A percentile compares a stretch with the other conserved stretches of the same genome.
Evolutionary conservation across 129 eudicot genomes (phyloP).

Genomic region (Artemisia argyi): DNA sequence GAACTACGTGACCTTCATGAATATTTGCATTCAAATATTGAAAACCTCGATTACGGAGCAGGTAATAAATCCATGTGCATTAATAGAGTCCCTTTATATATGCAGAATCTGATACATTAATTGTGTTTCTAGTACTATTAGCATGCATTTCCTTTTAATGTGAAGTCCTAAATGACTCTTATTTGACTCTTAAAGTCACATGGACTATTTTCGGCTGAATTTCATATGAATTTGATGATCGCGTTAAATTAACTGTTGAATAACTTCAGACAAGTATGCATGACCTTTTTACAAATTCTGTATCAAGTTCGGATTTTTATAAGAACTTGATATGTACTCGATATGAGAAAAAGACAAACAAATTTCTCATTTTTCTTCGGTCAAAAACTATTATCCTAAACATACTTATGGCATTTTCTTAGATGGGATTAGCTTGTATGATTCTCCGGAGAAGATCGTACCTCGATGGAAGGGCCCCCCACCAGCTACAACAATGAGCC

Average conservation of each 20-base stretch:
- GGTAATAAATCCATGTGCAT: slow-evolving; percentile 39
- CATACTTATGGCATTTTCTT: slow-evolving; percentile 25
- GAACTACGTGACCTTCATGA: slow-evolving; percentile 63
- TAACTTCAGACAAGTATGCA: neutral
- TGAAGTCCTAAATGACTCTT: neutral
- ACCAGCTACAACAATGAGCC: slow-evolving; percentile 42
- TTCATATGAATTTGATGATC: neutral
- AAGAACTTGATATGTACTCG: neutral
- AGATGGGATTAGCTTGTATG: slow-evolving; percentile 94
- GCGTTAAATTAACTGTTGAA: neutral
- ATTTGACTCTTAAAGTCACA: neutral
- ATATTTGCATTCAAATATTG: slow-evolving; percentile 80
- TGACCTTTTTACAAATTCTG: neutral
- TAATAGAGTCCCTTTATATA: slow-evolving; percentile 7
- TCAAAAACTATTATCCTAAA: slow-evolving; percentile 1
- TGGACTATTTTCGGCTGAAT: slow-evolving; percentile 7
- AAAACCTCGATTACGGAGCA: slow-evolving; percentile 95
- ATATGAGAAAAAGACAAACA: neutral
- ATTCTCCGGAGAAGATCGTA: slow-evolving; percentile 87
- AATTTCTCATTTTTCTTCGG: neutral
- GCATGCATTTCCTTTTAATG: neutral
- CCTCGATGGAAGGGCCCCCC: slow-evolving; percentile 97
- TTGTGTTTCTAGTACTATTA: neutral
- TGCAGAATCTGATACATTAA: neutral
- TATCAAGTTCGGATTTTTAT: slow-evolving; percentile 1